Evolutionary conservation across 2,329 filamentous ascomycete species (phyloP).

Genomic region (Xylaria polymorpha): DNA sequence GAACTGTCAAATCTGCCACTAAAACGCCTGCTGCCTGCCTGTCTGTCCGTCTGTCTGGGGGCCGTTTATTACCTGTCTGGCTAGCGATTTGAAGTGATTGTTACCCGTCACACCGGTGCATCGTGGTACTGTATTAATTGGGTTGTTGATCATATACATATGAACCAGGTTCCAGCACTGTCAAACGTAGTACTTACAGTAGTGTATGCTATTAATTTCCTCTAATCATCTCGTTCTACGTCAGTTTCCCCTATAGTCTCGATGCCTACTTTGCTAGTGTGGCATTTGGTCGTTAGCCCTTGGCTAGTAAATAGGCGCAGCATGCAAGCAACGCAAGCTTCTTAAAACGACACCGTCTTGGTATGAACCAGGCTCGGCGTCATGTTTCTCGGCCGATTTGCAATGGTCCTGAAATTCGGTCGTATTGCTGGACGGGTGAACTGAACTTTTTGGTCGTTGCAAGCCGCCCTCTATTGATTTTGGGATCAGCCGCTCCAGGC

Average conservation of each 20-base stretch:
- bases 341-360: constrained; percentile 24
- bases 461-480: neutral
- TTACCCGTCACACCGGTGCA: constrained; percentile 9
- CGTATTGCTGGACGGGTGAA: constrained; percentile 10
- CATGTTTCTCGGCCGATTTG: constrained; percentile 8
- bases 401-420: constrained; percentile 1
- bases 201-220: neutral
- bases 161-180: neutral
- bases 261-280: constrained; percentile 7
- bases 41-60: constrained; percentile 7
- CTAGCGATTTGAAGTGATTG: neutral
- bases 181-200: neutral
- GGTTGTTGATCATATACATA: neutral
- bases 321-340: constrained; percentile 28
- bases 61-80: constrained; percentile 9
- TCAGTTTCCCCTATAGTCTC: neutral
- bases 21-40: neutral
- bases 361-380: constrained; percentile 13
- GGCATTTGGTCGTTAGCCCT: constrained; percentile 10
- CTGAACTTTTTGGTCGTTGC: constrained; percentile 7
- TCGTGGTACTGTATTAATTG: neutral
- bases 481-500: constrained; percentile 10
- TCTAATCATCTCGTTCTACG: neutral
- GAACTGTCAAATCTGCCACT: constrained; percentile 10
- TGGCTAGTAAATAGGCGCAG: constrained; percentile 26